Conservation (phyloP, 75 land plant genomes). For the Cupressus sempervirens region DNA sequence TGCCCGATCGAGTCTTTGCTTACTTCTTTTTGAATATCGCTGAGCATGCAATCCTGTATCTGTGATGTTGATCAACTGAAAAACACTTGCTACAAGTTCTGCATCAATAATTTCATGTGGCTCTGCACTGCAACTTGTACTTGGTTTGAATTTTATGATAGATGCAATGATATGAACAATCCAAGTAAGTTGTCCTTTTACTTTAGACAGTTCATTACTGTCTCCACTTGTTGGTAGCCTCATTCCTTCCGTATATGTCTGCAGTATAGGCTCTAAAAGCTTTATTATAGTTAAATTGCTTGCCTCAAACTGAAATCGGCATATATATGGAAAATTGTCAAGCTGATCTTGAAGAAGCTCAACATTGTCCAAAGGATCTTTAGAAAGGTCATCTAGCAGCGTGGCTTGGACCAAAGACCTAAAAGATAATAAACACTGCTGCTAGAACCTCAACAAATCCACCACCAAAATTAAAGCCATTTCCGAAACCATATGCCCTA, state of each 20-base stretch:
- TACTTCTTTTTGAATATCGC: constrained; percentile 74
- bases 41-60: constrained; percentile 83
- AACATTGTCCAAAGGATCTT: constrained; percentile 90
- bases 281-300: too few species aligned
- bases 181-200: constrained; percentile 96
- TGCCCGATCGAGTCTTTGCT: constrained; percentile 92
- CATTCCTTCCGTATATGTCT: constrained; percentile 71
- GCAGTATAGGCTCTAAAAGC: constrained; percentile 94
- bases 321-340: constrained; percentile 81
- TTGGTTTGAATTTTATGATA: constrained; percentile 74
- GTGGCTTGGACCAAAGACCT: constrained; percentile 93
- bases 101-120: constrained; percentile 95
- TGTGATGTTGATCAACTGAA: constrained; percentile 76
- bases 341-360: constrained; percentile 94
- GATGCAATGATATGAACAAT: constrained; percentile 94
- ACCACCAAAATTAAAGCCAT: constrained; percentile 89
- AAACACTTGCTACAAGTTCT: constrained; percentile 92
- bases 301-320: constrained; percentile 58
- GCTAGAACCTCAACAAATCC: constrained; percentile 99
- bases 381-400: constrained; percentile 64
- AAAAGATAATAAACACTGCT: constrained; percentile 91
- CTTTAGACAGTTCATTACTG: constrained; percentile 45
- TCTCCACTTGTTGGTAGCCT: constrained; percentile 44
- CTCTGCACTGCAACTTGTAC: constrained; percentile 67
- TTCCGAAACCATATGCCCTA: constrained; percentile 81